Conservation (phyloP, 2,329 filamentous ascomycete species). For the Botryotinia globosa region DNA sequence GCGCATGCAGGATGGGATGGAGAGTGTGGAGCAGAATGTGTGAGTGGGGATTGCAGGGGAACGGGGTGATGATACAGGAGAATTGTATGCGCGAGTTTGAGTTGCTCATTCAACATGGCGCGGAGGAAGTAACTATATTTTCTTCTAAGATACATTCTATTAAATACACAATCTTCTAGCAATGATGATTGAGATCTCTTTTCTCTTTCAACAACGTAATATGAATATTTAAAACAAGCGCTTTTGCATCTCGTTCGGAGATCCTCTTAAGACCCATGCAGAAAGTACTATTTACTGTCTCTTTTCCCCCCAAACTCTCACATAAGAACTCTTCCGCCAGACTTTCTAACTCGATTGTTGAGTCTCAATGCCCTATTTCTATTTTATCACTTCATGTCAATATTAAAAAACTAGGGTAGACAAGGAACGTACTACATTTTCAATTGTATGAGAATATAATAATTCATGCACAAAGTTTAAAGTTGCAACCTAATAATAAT, state of each 20-base stretch:
- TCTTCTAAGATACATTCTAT: background rate
- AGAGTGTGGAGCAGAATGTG: too few relatives aligned
- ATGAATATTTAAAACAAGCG: background rate
- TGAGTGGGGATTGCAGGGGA: background rate
- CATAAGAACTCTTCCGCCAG: background rate
- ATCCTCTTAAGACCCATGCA: background rate
- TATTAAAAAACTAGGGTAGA: background rate
- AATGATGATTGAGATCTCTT: background rate
- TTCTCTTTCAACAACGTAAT: too few relatives aligned
- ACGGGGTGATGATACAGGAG: background rate
- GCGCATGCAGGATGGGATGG: background rate
- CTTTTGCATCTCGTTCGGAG: background rate
- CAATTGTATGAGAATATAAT: background rate
- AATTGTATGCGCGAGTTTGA: background rate
- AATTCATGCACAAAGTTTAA: background rate
- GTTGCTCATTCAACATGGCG: background rate
- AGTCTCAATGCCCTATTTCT: background rate
- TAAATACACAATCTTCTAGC: background rate
- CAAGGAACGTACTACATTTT: background rate
- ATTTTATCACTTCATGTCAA: background rate
- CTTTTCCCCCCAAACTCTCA: too few relatives aligned
- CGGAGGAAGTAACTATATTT: background rate
- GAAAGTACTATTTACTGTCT: too few relatives aligned
- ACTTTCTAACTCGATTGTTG: rapidly evolving
- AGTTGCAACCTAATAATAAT: rapidly evolving